These are phyloP conservation scores for Rhodotorula sp. DNA, from an alignment of 1,284 basidiomycete species.

Conservation along the genomic window DNA sequence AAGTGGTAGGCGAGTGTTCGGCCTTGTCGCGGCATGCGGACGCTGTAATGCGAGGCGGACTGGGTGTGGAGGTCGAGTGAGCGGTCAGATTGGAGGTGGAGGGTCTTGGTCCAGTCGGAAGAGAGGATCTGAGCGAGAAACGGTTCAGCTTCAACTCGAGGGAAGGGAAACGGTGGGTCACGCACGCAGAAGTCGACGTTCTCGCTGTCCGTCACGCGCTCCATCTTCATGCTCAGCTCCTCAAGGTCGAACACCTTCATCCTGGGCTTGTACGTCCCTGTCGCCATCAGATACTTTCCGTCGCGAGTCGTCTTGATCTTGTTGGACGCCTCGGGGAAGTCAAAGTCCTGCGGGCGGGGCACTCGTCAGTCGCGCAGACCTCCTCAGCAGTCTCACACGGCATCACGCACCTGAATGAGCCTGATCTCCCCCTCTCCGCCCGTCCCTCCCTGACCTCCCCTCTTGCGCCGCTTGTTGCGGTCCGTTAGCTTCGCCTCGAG, in stretches of 20 bases:
- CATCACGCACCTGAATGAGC: slow-evolving; percentile 42
- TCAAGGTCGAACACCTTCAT: slow-evolving; percentile 94
- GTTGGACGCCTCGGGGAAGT: slow-evolving; percentile 95
- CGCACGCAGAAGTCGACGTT: slow-evolving; percentile 93
- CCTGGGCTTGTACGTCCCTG: slow-evolving; percentile 97
- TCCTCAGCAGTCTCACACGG: neutral
- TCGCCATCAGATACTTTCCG: slow-evolving; percentile 87
- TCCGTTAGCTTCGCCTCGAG: slow-evolving; percentile 39
- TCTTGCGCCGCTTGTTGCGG: slow-evolving; percentile 39
- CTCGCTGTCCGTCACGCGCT: slow-evolving; percentile 92
- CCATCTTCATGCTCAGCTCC: slow-evolving; percentile 91
- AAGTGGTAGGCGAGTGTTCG: slow-evolving; percentile 87
- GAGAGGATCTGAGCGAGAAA: slow-evolving; percentile 74
- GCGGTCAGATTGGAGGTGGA: slow-evolving; percentile 95
- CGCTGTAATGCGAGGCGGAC: slow-evolving; percentile 84
- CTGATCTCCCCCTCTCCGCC: slow-evolving; percentile 43
- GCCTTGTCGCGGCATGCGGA: slow-evolving; percentile 91
- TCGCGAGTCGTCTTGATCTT: slow-evolving; percentile 86
- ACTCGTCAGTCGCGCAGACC: neutral
- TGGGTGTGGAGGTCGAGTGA: slow-evolving; percentile 93
- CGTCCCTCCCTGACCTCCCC: slow-evolving; percentile 40
- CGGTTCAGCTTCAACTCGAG: neutral
- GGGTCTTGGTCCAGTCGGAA: slow-evolving; percentile 98
- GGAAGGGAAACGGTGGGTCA: neutral
- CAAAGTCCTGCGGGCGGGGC: slow-evolving; percentile 72